Evolutionary conservation across 2,329 filamentous ascomycete genomes (phyloP).

Genomic region (Penicillium sp.): DNA sequence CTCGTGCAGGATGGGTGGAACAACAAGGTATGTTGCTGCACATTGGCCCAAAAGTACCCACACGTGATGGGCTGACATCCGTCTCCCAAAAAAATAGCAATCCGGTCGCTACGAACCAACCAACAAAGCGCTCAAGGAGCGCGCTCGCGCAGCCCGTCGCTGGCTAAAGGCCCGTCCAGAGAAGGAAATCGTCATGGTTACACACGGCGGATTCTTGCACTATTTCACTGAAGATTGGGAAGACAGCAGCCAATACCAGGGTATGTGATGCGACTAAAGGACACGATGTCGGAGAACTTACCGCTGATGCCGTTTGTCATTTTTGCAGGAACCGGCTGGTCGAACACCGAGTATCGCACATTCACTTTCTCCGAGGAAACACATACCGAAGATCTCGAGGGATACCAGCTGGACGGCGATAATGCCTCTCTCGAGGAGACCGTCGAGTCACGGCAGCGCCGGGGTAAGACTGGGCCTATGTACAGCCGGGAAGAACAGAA

Average conservation of each 20-base stretch:
- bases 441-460: constrained; percentile 40
- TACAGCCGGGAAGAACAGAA: constrained; percentile 40
- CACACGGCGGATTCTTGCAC: constrained; percentile 81
- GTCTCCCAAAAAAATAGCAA: neutral
- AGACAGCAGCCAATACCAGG: constrained; percentile 52
- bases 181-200: constrained; percentile 73
- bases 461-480: constrained; percentile 39
- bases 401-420: constrained; percentile 36
- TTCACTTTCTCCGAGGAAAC: constrained; percentile 61
- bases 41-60: neutral
- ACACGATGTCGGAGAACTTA: neutral
- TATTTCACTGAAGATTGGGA: constrained; percentile 81
- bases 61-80: neutral
- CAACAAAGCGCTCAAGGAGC: constrained; percentile 54
- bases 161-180: constrained; percentile 55
- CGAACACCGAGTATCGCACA: constrained; percentile 69
- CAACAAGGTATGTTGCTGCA: constrained; percentile 53
- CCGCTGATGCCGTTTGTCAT: neutral
- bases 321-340: constrained; percentile 66
- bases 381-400: constrained; percentile 49
- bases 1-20: constrained; percentile 69
- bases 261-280: constrained; percentile 29
- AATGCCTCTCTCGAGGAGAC: constrained; percentile 46
- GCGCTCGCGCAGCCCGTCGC: constrained; percentile 61
- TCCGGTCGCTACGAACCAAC: constrained; percentile 47